Conservation (phyloP, 164 flowering plant species). For the Protea cynaroides region DNA sequence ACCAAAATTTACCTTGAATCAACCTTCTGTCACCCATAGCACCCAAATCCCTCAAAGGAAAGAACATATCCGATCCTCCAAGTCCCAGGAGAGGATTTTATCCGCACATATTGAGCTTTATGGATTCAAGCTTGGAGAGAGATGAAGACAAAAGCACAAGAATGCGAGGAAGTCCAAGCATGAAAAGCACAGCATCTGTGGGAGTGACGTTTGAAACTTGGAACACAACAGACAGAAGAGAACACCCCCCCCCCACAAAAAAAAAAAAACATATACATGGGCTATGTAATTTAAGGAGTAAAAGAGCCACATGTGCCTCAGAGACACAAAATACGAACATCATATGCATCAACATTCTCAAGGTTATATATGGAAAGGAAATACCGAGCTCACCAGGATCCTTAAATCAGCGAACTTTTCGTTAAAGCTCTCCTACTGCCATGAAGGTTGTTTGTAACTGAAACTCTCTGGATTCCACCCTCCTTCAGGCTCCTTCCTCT, state of each 20-base stretch:
- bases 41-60: too few species aligned
- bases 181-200: not conserved
- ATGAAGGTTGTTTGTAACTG: constrained; percentile 47
- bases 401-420: constrained; percentile 9
- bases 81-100: too few species aligned
- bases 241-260: too few species aligned
- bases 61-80: too few species aligned
- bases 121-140: too few species aligned
- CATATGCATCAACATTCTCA: constrained; percentile 9
- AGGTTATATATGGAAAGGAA: constrained; percentile 5
- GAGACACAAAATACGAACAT: not conserved
- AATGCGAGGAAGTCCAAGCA: too few species aligned
- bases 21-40: too few species aligned
- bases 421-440: constrained; percentile 36
- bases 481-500: constrained; percentile 55
- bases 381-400: constrained; percentile 23
- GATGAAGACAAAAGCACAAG: too few species aligned
- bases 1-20: too few species aligned
- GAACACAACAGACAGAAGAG: not conserved
- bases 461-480: constrained; percentile 50
- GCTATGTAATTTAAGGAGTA: constrained; percentile 3
- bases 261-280: constrained; percentile 9
- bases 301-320: not conserved
- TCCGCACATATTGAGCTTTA: too few species aligned
- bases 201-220: constrained; percentile 2